Evolutionary conservation across 2,329 filamentous ascomycete genomes (phyloP), one percentile per base, ranked within the genome.

Genomic region (Lithohypha guttulata): DNA sequence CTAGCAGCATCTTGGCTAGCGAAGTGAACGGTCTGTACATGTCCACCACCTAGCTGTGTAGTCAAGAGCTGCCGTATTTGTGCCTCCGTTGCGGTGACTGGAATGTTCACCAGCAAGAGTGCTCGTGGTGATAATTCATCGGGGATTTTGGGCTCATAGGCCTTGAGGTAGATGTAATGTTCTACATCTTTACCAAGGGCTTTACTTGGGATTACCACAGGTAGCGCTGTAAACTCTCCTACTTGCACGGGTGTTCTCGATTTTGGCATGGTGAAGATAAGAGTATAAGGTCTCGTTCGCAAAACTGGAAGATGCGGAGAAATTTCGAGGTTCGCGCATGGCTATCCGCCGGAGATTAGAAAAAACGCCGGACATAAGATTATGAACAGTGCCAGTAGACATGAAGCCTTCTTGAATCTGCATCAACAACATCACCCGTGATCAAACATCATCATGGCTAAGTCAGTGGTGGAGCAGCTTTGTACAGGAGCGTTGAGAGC

Each of bases 51-150:
- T 0, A 95, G 70, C 11, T 93, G 73, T 1, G 71, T 67, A 1
- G 75, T 65, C 51, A 96, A 93, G 0, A 96, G 64, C 28, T 77
- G 69, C 30, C 84, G 78, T 28, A 96, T 70, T 52, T 87, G 83
- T 1, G 68, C 59, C 41, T 84, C 79, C 3, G 84, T 93, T 43
- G 84, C 79, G 56, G 95, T 87, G 46, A 81, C 69, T 5, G 91
- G 91, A 1, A 93, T 65, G 54, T 98, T 96, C 47, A 87, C 82
- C n/a, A 93, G 58, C 61, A 94, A 98, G 13, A 98, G 70, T 45
- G 83, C 86, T 51, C 87, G 79, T 11, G 75, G 66, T 51, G 89
- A 81, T 59, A 82, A 73, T 39, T 73, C 68, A 6, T 81, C 81
- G 10, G 83, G 77, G 27, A 83, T 71, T 62, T 81, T 84, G 44